Base-by-base conservation (phyloP, 352 stramenopile genomes). In the Phytophthora colocasiae region DNA sequence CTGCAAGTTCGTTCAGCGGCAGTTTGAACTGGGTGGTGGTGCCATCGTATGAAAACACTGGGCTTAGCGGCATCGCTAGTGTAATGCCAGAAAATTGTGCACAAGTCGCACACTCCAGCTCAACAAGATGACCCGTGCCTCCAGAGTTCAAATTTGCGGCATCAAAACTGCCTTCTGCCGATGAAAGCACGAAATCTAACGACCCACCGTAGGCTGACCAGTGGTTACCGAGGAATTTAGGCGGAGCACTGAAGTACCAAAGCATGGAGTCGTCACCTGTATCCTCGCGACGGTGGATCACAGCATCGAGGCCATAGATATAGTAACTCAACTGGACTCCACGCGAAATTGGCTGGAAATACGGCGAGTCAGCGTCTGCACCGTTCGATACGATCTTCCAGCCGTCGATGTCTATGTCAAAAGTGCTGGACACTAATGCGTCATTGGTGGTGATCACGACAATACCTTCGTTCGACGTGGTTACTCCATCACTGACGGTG, bases 101-200 rank as follows among this genome's bases (percentile, higher is more conserved):
- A 58, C 93, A 98, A 8, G 88, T 85, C 29, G 69, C 62, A 74
- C 93, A 98, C 57, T 97, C 83, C 31, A 98, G 77, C 44, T 95
- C 69, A 1, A 93, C 92, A 12, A 98, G 71, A 44, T 92, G 82
- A 6, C 78, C 75, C 11, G 73, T 63, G 7, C 85, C 80, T 4
- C 70, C 61, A 2, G 79, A 44, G 70, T 97, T 98, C 41, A 96
- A 70, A 49, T 97, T 97, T 0, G 59, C 61, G 29, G 68, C 57
- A 38, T 86, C 76, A 67, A 97, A 98, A 58, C 91, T 93, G 4
- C 94, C 92, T 63, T 95, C 90, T 34, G 93, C 93, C 8, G 91
- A 95, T 40, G 89, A 96, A 7, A 98, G 71, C 17, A 93, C 86
- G 63, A 98, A 98, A 39, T 95, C 80, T 31, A 98, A 77, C 5